Base-by-base conservation (phyloP, 2,329 filamentous ascomycete genomes). In the Ramichloridium luteum region DNA sequence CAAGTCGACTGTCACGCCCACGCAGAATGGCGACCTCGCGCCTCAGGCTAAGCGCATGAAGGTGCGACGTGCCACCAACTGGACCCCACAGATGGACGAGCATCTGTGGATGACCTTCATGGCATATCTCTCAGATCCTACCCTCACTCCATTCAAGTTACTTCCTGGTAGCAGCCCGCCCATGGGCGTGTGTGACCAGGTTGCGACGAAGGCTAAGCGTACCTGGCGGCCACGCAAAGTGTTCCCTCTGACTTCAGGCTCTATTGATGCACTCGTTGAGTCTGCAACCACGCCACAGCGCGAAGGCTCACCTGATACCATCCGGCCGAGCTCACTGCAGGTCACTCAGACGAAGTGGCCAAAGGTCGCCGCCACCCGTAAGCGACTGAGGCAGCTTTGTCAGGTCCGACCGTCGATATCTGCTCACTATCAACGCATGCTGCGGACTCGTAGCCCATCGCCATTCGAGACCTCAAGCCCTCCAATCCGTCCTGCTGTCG, bases 41-140 rank as follows among this genome's bases (percentile, higher is more conserved):
- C 51, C 50, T n/a, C 41, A 38, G 16, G 45, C 49, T 8, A 64
- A 62, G 48, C 61, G 61, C 37, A 45, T 59, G 32, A 65, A 60
- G 47, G 51, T 58, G 20, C 55, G 53, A 30, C 56, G 53, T 27
- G 48, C 46, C 48, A 50, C 55, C 4, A 59, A 54, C 25, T 78
- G 73, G 67, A 74, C 68, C 4, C 57, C 66, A 26, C 71, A 74
- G 31, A 77, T 76, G 72, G 74, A 78, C 48, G 65, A 70, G 34
- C 74, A 78, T 47, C 55, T 78, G 17, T 77, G 74, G 73, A 68
- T 72, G 48, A 74, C 70, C 6, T 78, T 76, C 53, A 70, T 75
- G 56, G 61, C 65, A 32, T 77, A 76, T 49, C 58, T 77, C n/a
- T 70, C 74, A 39, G 72, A 77, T 50, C 74, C 74, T 13, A 72